Evolutionary conservation across 306 rosid species (phyloP), one percentile per base, ranked within the genome.

Genomic region (Hippophae tibetana): DNA sequence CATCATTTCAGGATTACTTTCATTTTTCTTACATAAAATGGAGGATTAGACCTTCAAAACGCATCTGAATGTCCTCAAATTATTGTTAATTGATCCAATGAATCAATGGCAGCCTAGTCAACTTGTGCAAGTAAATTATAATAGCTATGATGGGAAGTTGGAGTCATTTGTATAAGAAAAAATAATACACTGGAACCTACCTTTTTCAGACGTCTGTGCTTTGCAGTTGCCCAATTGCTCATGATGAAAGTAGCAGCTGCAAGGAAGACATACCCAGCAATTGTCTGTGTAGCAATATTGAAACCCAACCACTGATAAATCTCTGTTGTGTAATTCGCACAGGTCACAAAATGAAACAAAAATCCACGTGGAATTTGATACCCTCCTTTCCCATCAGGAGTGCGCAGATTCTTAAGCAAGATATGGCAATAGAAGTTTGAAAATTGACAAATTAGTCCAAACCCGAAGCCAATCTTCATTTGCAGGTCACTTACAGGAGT

Each of bases 261-360:
- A 7, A 81, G 73, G 58, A 93, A 93, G 46, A 80, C 8, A 52
- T 80, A 85, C 11, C 99, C 95, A 10, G 99, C 99, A 18, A 86
- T 57, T 25, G 99, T 85, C 76, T 88, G 99, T 3, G 99, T 88
- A 8, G 97, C 96, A 60, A 93, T 68, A 73, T 92, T 93, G 84
- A 93, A 93, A 7, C 99, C 99, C 71, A 93, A 46, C 99, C 99
- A 93, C 79, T 93, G 99, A 73, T 93, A 93, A 59, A 93, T 88
- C 78, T 93, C 99, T 1, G 97, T 93, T 8, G 99, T 86, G 56
- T 93, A 93, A 69, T 93, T 93, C 45, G 99, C 99, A 66, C 99
- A 93, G 10, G 97, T 93, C 67, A 88, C 97, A 47, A 93, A 75
- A 53, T 86, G 86, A 85, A 93, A 93, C 57, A 93, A 82, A 77